Evolutionary conservation across 1,284 basidiomycete species (phyloP).

Genomic region (Melampsora americana): DNA sequence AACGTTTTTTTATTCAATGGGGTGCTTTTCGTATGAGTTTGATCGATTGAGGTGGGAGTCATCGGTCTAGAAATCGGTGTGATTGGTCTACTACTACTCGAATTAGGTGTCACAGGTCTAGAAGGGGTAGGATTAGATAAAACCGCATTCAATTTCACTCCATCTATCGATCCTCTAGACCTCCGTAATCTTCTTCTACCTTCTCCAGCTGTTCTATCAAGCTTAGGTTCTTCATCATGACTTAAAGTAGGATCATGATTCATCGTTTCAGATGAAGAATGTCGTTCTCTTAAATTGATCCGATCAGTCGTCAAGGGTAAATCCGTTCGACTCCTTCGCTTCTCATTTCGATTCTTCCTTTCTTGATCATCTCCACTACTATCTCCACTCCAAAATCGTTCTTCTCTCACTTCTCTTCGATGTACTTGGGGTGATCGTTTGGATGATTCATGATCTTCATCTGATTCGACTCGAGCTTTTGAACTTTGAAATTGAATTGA

Average conservation of each 20-base stretch:
- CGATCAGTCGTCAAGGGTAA: not conserved
- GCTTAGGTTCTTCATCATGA: too few species aligned
- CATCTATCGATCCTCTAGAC: too few species aligned
- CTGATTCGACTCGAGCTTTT: not conserved
- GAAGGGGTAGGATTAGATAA: not conserved
- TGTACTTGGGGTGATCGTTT: not conserved
- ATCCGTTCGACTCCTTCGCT: not conserved
- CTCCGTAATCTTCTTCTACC: too few species aligned
- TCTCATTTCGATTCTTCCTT: not conserved
- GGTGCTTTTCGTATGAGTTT: too few species aligned
- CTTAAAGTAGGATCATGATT: too few species aligned
- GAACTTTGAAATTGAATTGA: constrained; percentile 17
- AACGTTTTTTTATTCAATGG: not conserved
- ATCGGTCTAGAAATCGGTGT: not conserved
- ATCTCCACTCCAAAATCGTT: too few species aligned
- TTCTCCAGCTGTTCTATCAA: too few species aligned
- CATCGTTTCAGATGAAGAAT: not conserved
- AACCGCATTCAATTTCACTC: too few species aligned
- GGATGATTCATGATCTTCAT: not conserved
- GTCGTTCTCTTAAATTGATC: not conserved
- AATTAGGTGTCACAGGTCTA: not conserved
- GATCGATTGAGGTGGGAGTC: not conserved
- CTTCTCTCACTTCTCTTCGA: not conserved
- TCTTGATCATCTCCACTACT: too few species aligned
- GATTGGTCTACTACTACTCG: not conserved